Conservation (phyloP, 495 filamentous ascomycete species). For the Aspergillus incahuasiensis region DNA sequence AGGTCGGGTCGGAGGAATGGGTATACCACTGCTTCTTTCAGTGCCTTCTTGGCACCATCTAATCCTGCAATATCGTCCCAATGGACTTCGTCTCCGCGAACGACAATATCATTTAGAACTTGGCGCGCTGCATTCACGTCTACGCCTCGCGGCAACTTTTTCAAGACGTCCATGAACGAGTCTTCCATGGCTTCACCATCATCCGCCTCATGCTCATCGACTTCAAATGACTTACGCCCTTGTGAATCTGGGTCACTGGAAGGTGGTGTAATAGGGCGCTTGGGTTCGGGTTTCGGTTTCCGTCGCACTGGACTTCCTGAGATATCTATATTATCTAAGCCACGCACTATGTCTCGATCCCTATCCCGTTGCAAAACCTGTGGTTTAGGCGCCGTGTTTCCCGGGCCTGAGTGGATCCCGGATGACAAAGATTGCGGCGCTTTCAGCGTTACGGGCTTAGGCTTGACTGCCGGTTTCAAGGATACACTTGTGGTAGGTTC, state of each 20-base stretch:
- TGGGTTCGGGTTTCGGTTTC: constrained; percentile 17
- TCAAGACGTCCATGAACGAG: constrained; percentile 57
- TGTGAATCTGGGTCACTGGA: constrained; percentile 43
- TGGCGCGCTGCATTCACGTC: constrained; percentile 80
- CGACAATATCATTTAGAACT: constrained; percentile 93
- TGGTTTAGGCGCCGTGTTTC: constrained; percentile 25
- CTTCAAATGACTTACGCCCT: constrained; percentile 24
- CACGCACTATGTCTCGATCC: constrained; percentile 25
- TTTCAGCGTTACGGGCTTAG: constrained; percentile 31
- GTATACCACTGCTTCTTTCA: constrained; percentile 97
- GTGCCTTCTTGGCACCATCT: constrained; percentile 81
- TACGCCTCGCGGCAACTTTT: constrained; percentile 72
- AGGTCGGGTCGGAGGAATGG: constrained; percentile 94
- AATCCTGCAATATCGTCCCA: constrained; percentile 94
- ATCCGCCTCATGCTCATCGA: constrained; percentile 27
- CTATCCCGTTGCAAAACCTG: constrained; percentile 6
- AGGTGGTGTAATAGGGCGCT: constrained; percentile 37
- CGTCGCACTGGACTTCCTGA: constrained; percentile 23
- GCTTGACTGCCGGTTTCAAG: constrained; percentile 36
- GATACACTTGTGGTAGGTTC: constrained; percentile 19
- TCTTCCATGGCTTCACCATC: constrained; percentile 29
- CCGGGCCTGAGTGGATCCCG: background rate
- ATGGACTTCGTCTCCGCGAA: constrained; percentile 89
- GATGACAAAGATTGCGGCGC: constrained; percentile 17
- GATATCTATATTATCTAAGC: constrained; percentile 25